Percentiles rank a stretch among this genome's conserved stretches.
Conservation (phyloP, 2,329 filamentous ascomycete genomes). For the Sordariomycetes sp. region DNA sequence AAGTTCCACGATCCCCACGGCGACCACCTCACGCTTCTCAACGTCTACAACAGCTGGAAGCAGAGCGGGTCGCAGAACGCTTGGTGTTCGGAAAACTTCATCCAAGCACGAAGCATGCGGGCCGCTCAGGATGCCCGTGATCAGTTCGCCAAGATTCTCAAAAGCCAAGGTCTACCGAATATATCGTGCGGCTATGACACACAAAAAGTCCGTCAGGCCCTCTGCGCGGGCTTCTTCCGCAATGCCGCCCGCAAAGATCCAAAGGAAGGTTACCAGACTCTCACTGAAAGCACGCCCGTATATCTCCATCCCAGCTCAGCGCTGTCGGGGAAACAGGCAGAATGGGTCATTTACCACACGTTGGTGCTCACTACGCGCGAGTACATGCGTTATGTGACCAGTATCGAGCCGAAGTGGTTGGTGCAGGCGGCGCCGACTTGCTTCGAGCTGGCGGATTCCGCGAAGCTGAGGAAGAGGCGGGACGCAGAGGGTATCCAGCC, state of each 20-base stretch:
- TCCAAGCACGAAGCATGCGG: constrained; percentile 82
- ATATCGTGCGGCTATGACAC: constrained; percentile 83
- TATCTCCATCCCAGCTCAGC: constrained; percentile 89
- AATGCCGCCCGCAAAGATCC: constrained; percentile 93
- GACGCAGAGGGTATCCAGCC: constrained; percentile 92
- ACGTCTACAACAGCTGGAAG: constrained; percentile 98
- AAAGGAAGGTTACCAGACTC: constrained; percentile 93
- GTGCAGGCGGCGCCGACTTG: constrained; percentile 97
- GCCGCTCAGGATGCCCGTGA: constrained; percentile 87
- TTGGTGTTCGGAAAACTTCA: constrained; percentile 98
- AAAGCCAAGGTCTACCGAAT: constrained; percentile 76
- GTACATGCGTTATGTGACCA: constrained; percentile 93
- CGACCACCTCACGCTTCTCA: constrained; percentile 88
- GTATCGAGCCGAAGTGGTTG: constrained; percentile 88
- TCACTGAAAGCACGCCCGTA: constrained; percentile 90
- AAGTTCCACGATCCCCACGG: constrained; percentile 95
- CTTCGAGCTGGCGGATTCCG: constrained; percentile 91
- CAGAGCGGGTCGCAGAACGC: constrained; percentile 69
- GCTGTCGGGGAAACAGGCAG: constrained; percentile 88
- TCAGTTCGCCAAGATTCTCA: constrained; percentile 89
- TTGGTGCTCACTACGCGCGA: constrained; percentile 92
- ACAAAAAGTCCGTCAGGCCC: constrained; percentile 74
- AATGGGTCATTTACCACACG: constrained; percentile 91
- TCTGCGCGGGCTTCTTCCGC: constrained; percentile 92
- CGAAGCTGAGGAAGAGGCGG: constrained; percentile 82